A percentile compares a stretch with the other conserved stretches of the same genome.
phyloP scores from a whole-genome alignment of 768 basidiomycete genomes.

The Rossbeevera mucosa region DNA sequence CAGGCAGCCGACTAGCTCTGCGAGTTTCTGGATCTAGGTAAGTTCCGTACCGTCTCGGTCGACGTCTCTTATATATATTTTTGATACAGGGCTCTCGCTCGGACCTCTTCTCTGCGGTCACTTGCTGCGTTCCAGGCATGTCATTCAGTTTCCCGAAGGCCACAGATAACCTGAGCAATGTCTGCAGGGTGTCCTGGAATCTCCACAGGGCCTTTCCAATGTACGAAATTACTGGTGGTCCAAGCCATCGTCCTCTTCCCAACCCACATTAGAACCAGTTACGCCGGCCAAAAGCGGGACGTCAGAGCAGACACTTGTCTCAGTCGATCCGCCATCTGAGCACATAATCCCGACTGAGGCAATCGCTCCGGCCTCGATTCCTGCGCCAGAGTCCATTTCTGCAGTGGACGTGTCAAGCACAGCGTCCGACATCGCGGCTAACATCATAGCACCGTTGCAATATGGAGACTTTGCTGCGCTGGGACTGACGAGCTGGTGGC shows the following conservation, averaged over 20 bases:
- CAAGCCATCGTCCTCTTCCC: slow-evolving; percentile 14
- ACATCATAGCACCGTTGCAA: slow-evolving; percentile 47
- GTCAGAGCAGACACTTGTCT: not conserved
- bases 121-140: slow-evolving; percentile 19
- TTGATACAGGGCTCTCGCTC: slow-evolving; percentile 15
- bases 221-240: slow-evolving; percentile 33
- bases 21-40: slow-evolving; percentile 24
- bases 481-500: slow-evolving; percentile 62
- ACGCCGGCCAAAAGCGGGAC: not conserved
- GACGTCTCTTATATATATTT: slow-evolving; percentile 9
- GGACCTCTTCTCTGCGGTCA: slow-evolving; percentile 7
- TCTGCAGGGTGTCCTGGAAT: slow-evolving; percentile 5
- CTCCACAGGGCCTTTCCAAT: slow-evolving; percentile 12
- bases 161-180: slow-evolving; percentile 7
- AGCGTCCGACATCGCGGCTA: slow-evolving; percentile 16
- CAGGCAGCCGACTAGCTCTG: slow-evolving; percentile 22
- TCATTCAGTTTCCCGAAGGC: not conserved
- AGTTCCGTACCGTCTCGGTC: not conserved
- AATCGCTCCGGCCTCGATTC: not conserved
- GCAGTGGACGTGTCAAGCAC: slow-evolving; percentile 4
- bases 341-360: not conserved
- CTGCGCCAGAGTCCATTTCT: slow-evolving; percentile 7
- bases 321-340: not conserved
- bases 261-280: slow-evolving; percentile 4
- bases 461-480: slow-evolving; percentile 70